Percentiles rank a stretch among this genome's conserved stretches.
phyloP scores from a whole-genome alignment of 768 basidiomycete genomes.

The Termitomyces heimii region DNA sequence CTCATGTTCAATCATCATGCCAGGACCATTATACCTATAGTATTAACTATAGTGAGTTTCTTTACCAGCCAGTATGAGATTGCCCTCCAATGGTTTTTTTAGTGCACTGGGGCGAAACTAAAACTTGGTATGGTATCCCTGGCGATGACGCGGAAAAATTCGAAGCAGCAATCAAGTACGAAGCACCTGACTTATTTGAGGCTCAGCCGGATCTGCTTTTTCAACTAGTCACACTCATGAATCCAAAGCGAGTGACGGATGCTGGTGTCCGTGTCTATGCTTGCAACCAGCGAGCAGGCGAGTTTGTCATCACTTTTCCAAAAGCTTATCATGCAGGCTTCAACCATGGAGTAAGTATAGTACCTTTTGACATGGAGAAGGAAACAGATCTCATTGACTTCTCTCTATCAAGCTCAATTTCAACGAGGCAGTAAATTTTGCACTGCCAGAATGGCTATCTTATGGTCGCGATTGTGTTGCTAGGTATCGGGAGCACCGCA shows the following conservation, averaged over 20 bases:
- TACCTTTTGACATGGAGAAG: neutral
- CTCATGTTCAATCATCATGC: neutral
- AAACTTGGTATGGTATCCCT: constrained; percentile 99
- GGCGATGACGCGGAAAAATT: constrained; percentile 95
- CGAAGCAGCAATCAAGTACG: constrained; percentile 89
- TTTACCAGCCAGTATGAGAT: constrained; percentile 4
- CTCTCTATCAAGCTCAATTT: constrained; percentile 73
- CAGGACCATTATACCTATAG: constrained; percentile 98
- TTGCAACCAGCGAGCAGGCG: constrained; percentile 94
- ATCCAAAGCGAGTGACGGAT: constrained; percentile 77
- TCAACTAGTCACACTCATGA: constrained; percentile 97
- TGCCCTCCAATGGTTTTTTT: constrained; percentile 8
- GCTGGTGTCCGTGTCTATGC: constrained; percentile 90
- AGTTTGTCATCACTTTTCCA: constrained; percentile 97
- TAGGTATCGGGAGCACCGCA: constrained; percentile 85
- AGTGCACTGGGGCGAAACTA: constrained; percentile 99
- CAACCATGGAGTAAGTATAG: constrained; percentile 85
- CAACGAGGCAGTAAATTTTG: constrained; percentile 99
- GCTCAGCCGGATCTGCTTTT: constrained; percentile 96
- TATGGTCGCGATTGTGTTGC: constrained; percentile 84
- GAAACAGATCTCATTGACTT: constrained; percentile 13
- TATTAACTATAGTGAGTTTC: constrained; percentile 84
- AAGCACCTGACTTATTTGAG: constrained; percentile 97
- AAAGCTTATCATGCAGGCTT: constrained; percentile 98
- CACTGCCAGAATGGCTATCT: constrained; percentile 90